These are phyloP conservation scores for Scutellaria baicalensis DNA, from an alignment of 257 asterid species.

Conservation along the genomic window DNA sequence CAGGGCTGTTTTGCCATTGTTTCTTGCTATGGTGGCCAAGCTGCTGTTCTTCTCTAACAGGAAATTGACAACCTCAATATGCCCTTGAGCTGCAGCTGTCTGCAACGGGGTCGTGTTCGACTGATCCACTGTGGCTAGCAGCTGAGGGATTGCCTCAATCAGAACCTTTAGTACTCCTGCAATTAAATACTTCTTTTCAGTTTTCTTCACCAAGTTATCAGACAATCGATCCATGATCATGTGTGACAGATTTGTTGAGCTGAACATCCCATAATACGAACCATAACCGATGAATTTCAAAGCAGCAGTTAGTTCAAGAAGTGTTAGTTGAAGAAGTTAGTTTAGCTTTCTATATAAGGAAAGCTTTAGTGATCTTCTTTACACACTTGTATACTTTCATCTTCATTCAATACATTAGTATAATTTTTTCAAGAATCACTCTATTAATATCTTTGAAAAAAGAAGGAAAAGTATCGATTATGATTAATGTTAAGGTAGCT, in stretches of 20 bases:
- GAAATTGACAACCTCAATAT: conserved; percentile 45
- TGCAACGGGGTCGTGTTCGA: conserved; percentile 65
- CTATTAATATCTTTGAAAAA: no score
- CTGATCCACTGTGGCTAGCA: conserved; percentile 59
- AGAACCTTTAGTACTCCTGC: conserved; percentile 58
- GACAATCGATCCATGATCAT: no score
- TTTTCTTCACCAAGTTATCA: not conserved
- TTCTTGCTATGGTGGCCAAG: conserved; percentile 60
- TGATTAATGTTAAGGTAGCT: not conserved
- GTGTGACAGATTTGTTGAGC: not conserved
- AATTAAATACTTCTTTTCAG: not conserved
- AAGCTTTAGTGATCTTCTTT: no score
- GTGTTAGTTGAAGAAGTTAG: no score
- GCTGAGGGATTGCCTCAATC: conserved; percentile 57
- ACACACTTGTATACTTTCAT: no score
- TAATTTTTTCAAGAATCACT: no score
- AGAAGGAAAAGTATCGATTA: no score
- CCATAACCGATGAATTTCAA: no score
- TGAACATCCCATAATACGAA: no score
- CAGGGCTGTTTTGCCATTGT: conserved; percentile 64
- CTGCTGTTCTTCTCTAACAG: conserved; percentile 55
- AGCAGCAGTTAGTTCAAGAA: no score
- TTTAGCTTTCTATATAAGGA: no score
- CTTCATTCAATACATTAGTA: no score
- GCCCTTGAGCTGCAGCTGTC: conserved; percentile 74